Percentiles rank a stretch among this genome's conserved stretches.
Conservation (phyloP, 257 asterid genomes). For the Solanum ossicruentum region DNA sequence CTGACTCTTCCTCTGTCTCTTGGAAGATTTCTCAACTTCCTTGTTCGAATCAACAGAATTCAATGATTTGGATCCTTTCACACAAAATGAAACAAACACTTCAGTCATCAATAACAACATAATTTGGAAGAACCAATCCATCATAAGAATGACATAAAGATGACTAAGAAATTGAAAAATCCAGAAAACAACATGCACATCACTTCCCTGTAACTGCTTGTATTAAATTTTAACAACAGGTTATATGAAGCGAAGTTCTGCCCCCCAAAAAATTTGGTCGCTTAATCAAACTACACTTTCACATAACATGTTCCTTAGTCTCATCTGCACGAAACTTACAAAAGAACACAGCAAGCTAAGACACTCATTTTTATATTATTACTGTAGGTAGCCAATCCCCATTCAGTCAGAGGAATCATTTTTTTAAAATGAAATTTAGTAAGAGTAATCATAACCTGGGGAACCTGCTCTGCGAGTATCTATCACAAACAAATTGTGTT, state of each 20-base stretch:
- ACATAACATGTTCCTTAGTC: not conserved
- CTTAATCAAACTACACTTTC: not conserved
- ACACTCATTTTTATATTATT: not conserved
- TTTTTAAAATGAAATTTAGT: too few species aligned
- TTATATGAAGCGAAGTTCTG: not conserved
- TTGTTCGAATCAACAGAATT: conserved; percentile 33
- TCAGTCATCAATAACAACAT: not conserved
- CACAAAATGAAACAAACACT: not conserved
- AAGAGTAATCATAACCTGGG: not conserved
- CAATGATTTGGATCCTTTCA: not conserved
- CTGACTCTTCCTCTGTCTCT: conserved; percentile 14
- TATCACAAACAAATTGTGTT: not conserved
- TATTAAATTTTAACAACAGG: not conserved
- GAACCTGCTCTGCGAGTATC: not conserved
- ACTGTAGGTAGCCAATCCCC: not conserved
- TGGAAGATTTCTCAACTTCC: conserved; percentile 51
- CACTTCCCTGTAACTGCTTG: not conserved
- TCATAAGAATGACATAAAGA: not conserved
- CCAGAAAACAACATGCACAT: not conserved
- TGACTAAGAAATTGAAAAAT: not conserved
- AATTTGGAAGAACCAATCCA: not conserved
- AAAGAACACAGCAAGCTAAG: not conserved
- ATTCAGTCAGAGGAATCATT: too few species aligned
- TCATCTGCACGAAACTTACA: not conserved
- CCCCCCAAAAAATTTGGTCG: not conserved